A percentile compares a stretch with the other conserved stretches of the same genome.
Conservation (phyloP, 441 rosid species). For the Flueggea neowawraea region DNA sequence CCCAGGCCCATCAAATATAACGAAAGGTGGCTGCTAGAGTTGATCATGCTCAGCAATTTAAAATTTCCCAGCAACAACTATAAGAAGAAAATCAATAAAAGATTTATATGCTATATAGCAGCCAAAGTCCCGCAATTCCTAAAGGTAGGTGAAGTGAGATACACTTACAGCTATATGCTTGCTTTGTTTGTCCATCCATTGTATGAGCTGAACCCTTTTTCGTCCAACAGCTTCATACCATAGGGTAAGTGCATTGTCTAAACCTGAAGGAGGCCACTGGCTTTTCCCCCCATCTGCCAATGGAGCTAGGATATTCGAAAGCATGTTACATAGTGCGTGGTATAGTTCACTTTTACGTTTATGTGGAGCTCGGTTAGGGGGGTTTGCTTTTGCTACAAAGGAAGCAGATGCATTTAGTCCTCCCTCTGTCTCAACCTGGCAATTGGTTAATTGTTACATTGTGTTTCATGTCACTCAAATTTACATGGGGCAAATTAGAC, state of each 20-base stretch:
- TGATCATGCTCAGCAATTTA: too few relatives aligned
- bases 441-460: constrained; percentile 28
- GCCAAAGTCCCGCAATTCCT: constrained; percentile 3
- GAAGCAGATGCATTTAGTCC: constrained; percentile 99
- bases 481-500: constrained; percentile 12
- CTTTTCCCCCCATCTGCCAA: constrained; percentile 95
- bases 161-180: constrained; percentile 90
- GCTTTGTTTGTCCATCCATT: constrained; percentile 99
- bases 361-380: constrained; percentile 88
- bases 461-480: constrained; percentile 15
- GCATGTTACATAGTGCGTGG: constrained; percentile 99
- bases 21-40: too few relatives aligned
- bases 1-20: too few relatives aligned
- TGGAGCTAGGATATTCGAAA: constrained; percentile 93
- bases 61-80: background rate
- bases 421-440: constrained; percentile 95
- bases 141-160: constrained; percentile 7
- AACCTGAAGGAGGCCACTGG: constrained; percentile 99
- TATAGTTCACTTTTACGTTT: constrained; percentile 97
- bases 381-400: constrained; percentile 97
- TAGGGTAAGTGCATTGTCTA: constrained; percentile 88
- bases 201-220: constrained; percentile 78
- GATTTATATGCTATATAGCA: constrained; percentile 3
- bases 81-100: background rate
- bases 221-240: constrained; percentile 99